Percentiles rank a stretch among this genome's conserved stretches.
phyloP scores from a whole-genome alignment of 352 stramenopile species.

The Pythium guiyangense region DNA sequence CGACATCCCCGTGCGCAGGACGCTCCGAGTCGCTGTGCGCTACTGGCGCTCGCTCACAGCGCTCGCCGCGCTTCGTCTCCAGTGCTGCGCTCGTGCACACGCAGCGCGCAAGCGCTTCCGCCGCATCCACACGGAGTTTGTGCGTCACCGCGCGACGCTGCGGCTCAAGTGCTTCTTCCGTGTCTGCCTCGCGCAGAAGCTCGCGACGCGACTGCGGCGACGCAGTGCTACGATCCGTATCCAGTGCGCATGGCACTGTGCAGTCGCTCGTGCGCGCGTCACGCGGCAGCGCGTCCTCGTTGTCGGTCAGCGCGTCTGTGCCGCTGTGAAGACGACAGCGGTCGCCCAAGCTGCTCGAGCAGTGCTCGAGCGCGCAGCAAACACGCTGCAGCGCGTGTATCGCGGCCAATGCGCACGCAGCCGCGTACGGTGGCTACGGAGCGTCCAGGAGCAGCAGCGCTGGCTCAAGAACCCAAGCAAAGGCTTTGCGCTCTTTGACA shows the following conservation, averaged over 20 bases:
- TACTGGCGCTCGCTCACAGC: constrained; percentile 23
- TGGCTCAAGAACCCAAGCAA: constrained; percentile 56
- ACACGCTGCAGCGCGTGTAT: constrained; percentile 38
- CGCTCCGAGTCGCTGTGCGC: constrained; percentile 13
- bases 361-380: constrained; percentile 23
- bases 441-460: constrained; percentile 25
- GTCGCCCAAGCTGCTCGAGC: constrained; percentile 12
- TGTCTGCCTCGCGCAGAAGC: constrained; percentile 26
- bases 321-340: constrained; percentile 12
- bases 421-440: constrained; percentile 27
- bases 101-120: constrained; percentile 21
- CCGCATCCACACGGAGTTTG: constrained; percentile 15
- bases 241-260: constrained; percentile 46
- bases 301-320: constrained; percentile 16
- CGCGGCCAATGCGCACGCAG: constrained; percentile 29
- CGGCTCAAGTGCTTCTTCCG: constrained; percentile 45
- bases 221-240: constrained; percentile 27
- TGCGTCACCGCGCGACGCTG: constrained; percentile 17
- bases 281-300: constrained; percentile 14
- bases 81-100: constrained; percentile 28
- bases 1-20: constrained; percentile 33
- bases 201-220: constrained; percentile 19
- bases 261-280: constrained; percentile 19
- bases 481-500: constrained; percentile 29
- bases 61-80: constrained; percentile 24